Base-by-base conservation (phyloP, 2,329 filamentous ascomycete genomes). In the Penicillium thymicola region DNA sequence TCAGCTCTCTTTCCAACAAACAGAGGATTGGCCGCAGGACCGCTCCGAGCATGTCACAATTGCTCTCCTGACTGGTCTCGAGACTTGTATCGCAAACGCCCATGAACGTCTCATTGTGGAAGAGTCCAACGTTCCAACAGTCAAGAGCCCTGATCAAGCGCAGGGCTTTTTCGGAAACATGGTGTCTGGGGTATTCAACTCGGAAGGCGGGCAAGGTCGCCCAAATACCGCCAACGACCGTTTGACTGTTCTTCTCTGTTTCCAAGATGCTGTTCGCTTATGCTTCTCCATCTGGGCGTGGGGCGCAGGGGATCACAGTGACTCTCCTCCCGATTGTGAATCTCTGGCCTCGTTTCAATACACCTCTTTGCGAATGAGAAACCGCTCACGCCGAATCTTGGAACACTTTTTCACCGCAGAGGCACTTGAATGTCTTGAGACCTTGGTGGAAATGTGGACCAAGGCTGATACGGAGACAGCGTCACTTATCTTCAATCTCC, bases 261-360 rank as follows among this genome's bases (percentile, higher is more conserved):
- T 99, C 70, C 93, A 97, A 72, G 95, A 99, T 71, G 91, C 92
- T 1, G 90, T 97, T 57, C 86, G 91, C 25, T 89, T 96, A 48
- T 96, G 92, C 73, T 95, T 96, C 70, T 85, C 82, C 13, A 96
- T 99, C 51, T 99, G 95, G 94, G 89, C 90, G 0, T 99, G 94
- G 93, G 90, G 83, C 14, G 83, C 89, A 6, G 88, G 65, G 76
- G 81, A 71, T 58, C 67, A 67, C 46, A 66, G 58, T 46, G 67
- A 67, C 18, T 58, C 67, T 32, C 63, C 77, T 23, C 84, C 88
- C 53, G 89, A 96, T 68, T 69, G 78, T 1, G 81, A 82, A 30
- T 93, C 88, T 16, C 81, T 81, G 5, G 90, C 92, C 9, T 97
- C 92, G 0, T 96, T 96, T 72, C 87, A 84, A 60, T 96, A 96